Base-by-base conservation (phyloP, 2,329 filamentous ascomycete genomes). In the Malbranchea cinnamomea region DNA sequence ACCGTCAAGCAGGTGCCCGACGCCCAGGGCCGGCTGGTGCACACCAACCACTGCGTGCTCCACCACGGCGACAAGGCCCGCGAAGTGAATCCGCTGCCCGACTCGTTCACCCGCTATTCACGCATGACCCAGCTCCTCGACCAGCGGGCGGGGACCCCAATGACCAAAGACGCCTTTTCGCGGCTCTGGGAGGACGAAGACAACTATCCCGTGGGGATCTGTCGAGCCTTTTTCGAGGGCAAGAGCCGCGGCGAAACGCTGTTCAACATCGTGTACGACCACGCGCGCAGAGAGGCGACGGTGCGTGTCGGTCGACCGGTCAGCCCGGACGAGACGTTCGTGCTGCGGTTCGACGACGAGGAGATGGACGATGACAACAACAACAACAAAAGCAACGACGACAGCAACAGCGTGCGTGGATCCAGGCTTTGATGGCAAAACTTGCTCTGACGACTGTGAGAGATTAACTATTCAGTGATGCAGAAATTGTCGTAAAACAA, bases 251-350 rank as follows among this genome's bases (percentile, higher is more conserved):
- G 37, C 19, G 42, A 44, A 11, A 56, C 54, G 9, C 33, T 57
- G 32, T 58, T 58, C 34, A 48, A 46, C 34, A 53, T 58, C 37
- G 44, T 54, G n/a, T 57, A 57, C 52, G 48, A 56, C 38, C 37
- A 57, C 40, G 37, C 34, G n/a, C 38, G 35, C 21, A 41, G 41
- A 25, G 46, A 26, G 19, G 54, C 45, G 3, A 44, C 22, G 13
- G 49, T 58, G 14, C 44, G 41, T 11, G 37, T 53, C 26, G 54
- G 54, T 11, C 45, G 47, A 34, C 54, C 54, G 12, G 41, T 41
- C 1, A 41, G 43, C 24, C 39, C 43, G 9, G 39, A 42, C 8
- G 51, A 43, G 27, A 38, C 32, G 9, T 33, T 53, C 34, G 38
- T 46, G 12, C 37, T 53, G 34, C 39, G n/a, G n/a, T n/a, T n/a